A percentile compares a stretch with the other conserved stretches of the same genome.
phyloP scores from a whole-genome alignment of 108 stramenopile genomes.

The Cyclotella baltica region DNA sequence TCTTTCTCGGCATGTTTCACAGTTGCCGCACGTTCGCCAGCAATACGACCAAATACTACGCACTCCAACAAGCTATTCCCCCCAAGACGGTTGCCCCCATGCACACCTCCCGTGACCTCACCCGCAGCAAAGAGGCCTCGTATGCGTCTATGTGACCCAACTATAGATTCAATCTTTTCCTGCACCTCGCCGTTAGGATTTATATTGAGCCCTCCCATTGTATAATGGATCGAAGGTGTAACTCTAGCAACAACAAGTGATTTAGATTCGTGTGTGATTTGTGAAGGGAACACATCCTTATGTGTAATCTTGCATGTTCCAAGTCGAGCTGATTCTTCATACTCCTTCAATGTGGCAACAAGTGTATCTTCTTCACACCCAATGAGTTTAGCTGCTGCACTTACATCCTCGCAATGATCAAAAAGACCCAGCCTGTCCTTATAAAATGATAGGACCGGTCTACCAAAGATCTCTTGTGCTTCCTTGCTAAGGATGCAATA shows the following conservation, averaged over 20 bases:
- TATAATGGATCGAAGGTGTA: conserved; percentile 83
- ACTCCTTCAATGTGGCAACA: conserved; percentile 40
- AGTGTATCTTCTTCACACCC: conserved; percentile 21
- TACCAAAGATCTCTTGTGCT: conserved; percentile 44
- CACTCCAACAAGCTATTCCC: conserved; percentile 89
- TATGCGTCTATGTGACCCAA: conserved; percentile 53
- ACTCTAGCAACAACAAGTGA: conserved; percentile 72
- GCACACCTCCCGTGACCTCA: conserved; percentile 78
- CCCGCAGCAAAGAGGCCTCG: conserved; percentile 70
- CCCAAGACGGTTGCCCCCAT: conserved; percentile 72
- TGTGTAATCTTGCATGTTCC: conserved; percentile 35
- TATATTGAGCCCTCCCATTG: conserved; percentile 87
- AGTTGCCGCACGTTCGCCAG: conserved; percentile 56
- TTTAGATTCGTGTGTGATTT: conserved; percentile 40
- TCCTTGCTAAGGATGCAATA: conserved; percentile 43
- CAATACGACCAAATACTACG: conserved; percentile 83
- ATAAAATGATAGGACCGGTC: conserved; percentile 33
- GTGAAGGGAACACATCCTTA: conserved; percentile 39
- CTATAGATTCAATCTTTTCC: conserved; percentile 34
- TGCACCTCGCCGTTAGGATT: conserved; percentile 65
- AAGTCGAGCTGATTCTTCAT: conserved; percentile 26
- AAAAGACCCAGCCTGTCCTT: conserved; percentile 50
- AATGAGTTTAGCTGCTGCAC: conserved; percentile 44
- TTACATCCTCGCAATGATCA: conserved; percentile 40
- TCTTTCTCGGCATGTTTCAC: conserved; percentile 22